phyloP scores from a whole-genome alignment of 805 yeast species.

The Scheffersomyces ergatensis region DNA sequence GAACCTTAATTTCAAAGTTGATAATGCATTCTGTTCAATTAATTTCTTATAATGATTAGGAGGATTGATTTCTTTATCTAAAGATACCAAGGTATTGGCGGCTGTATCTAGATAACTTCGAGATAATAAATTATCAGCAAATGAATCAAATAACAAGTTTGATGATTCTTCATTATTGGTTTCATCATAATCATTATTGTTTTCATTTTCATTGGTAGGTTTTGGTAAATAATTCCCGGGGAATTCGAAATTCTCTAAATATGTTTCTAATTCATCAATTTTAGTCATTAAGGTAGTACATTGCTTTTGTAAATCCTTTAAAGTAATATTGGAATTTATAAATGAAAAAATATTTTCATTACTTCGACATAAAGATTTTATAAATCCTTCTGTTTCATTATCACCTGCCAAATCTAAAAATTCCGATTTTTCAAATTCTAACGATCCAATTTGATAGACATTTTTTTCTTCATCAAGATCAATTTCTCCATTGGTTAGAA shows the following conservation, averaged over 20 bases:
- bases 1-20: slow-evolving; percentile 30
- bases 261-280: slow-evolving; percentile 25
- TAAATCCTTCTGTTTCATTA: slow-evolving; percentile 57
- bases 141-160: slow-evolving; percentile 31
- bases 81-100: slow-evolving; percentile 27
- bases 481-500: slow-evolving; percentile 13
- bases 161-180: slow-evolving; percentile 8
- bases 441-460: slow-evolving; percentile 44
- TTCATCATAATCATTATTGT: not conserved
- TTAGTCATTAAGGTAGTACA: slow-evolving; percentile 30
- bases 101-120: slow-evolving; percentile 29
- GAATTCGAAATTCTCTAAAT: slow-evolving; percentile 29
- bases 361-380: slow-evolving; percentile 36
- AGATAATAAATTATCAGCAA: slow-evolving; percentile 26
- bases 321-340: slow-evolving; percentile 40
- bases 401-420: slow-evolving; percentile 37
- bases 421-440: slow-evolving; percentile 52
- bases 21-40: slow-evolving; percentile 29
- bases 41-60: slow-evolving; percentile 23
- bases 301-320: slow-evolving; percentile 42
- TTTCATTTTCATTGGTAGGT: not conserved
- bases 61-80: slow-evolving; percentile 21
- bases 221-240: slow-evolving; percentile 24
- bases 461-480: slow-evolving; percentile 23
- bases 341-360: slow-evolving; percentile 36